Percentiles rank a stretch among this genome's conserved stretches.
Conservation (phyloP, 768 basidiomycete genomes). For the Suillus lakei region DNA sequence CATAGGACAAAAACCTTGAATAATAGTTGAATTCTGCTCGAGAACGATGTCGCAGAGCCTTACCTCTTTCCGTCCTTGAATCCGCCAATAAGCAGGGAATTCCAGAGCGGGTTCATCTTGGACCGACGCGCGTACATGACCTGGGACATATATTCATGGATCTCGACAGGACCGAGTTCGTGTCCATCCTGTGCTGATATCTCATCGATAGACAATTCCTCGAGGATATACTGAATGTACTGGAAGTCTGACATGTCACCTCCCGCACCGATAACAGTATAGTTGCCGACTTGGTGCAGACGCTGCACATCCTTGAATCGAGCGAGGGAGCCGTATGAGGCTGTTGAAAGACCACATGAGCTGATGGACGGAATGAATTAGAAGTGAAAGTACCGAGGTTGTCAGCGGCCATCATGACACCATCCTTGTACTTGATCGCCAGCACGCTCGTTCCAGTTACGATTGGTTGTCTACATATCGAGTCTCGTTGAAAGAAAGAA, state of each 20-base stretch:
- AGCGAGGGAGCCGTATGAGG: slow-evolving; percentile 96
- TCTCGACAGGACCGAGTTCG: slow-evolving; percentile 81
- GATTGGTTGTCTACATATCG: slow-evolving; percentile 76
- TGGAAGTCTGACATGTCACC: slow-evolving; percentile 99
- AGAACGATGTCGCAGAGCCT: slow-evolving; percentile 21
- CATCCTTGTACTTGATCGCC: slow-evolving; percentile 93
- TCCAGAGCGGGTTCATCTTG: slow-evolving; percentile 96
- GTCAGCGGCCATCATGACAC: slow-evolving; percentile 98
- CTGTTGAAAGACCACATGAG: slow-evolving; percentile 42
- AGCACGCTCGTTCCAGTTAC: slow-evolving; percentile 98
- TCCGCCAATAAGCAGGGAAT: slow-evolving; percentile 91
- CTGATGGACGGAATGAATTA: neutral
- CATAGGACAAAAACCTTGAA: slow-evolving; percentile 86
- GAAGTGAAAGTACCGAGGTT: slow-evolving; percentile 73
- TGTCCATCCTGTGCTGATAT: slow-evolving; percentile 84
- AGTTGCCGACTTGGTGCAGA: slow-evolving; percentile 80
- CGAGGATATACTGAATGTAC: slow-evolving; percentile 81
- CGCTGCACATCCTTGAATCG: slow-evolving; percentile 95
- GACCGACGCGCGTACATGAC: slow-evolving; percentile 89
- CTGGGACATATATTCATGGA: slow-evolving; percentile 90
- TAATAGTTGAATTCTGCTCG: neutral
- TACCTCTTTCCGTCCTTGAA: slow-evolving; percentile 84
- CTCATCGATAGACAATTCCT: slow-evolving; percentile 79
- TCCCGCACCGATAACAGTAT: slow-evolving; percentile 88
- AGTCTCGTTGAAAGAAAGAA: neutral